Percentiles rank a stretch among this genome's conserved stretches.
These are phyloP conservation scores for Boletus semigastroideus DNA, from an alignment of 1,284 basidiomycete genomes.

Conservation along the genomic window DNA sequence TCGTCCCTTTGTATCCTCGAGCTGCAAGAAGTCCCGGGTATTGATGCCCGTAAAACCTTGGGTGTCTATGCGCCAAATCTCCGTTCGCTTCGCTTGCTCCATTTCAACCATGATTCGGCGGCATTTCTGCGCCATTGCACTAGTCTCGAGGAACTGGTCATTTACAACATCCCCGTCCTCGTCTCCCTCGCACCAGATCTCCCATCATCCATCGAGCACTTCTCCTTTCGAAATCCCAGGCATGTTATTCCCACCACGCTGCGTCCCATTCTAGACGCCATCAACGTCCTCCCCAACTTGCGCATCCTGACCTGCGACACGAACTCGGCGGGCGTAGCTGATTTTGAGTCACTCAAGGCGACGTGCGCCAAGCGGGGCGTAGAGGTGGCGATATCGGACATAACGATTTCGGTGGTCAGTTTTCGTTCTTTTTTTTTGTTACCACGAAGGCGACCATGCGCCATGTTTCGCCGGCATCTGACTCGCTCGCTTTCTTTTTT, in stretches of 20 bases:
- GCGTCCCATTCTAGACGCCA: constrained; percentile 33
- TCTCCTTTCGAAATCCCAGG: constrained; percentile 38
- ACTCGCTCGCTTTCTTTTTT: neutral
- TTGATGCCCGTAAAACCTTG: constrained; percentile 28
- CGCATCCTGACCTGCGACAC: constrained; percentile 40
- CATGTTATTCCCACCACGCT: constrained; percentile 29
- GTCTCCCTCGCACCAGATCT: constrained; percentile 33
- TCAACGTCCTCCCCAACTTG: constrained; percentile 37
- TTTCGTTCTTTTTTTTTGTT: no score
- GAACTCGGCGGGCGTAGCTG: constrained; percentile 18
- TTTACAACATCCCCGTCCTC: constrained; percentile 39
- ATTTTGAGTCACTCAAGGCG: constrained; percentile 26
- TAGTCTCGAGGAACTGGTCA: constrained; percentile 41
- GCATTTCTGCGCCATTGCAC: constrained; percentile 39
- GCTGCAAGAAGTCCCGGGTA: constrained; percentile 38
- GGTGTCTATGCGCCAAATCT: constrained; percentile 33
- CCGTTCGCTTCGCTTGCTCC: constrained; percentile 43
- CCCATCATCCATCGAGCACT: constrained; percentile 40
- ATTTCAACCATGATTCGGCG: constrained; percentile 34
- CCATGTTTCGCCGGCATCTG: neutral
- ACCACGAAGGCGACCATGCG: no score
- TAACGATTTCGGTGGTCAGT: constrained; percentile 41
- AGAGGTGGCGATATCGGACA: constrained; percentile 30
- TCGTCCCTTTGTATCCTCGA: constrained; percentile 41
- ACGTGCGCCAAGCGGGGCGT: constrained; percentile 35